Conservation (phyloP, 371 early-diverging fungal species). For the Mortierella sp. region DNA sequence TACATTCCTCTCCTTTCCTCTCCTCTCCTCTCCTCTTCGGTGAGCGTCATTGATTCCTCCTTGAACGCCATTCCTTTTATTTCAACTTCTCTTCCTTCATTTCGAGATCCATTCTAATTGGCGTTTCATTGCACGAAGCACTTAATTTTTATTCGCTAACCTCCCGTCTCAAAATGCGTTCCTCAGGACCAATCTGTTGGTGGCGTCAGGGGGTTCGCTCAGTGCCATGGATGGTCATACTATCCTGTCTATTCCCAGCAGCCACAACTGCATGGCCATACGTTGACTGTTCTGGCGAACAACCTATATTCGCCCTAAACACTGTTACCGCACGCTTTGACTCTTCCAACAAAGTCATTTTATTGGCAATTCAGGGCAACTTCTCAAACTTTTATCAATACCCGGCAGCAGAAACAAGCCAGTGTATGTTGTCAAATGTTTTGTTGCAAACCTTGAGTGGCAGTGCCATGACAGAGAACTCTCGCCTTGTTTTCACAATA, state of each 20-base stretch:
- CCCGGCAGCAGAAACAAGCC: conserved; percentile 27
- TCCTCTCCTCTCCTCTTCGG: neutral
- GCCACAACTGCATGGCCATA: conserved; percentile 46
- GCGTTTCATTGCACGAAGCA: neutral
- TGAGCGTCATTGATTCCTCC: no score
- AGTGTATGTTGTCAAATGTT: conserved; percentile 23
- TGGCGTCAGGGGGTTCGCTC: conserved; percentile 21
- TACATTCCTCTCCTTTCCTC: neutral
- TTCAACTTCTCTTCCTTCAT: conserved; percentile 2
- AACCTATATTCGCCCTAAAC: conserved; percentile 25
- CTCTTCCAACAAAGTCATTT: conserved; percentile 16
- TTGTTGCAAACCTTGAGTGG: no score
- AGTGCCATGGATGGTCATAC: conserved; percentile 1
- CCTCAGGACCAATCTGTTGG: conserved; percentile 19
- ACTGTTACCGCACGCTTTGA: conserved; percentile 32
- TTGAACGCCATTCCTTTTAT: conserved; percentile 4
- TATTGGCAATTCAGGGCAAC: conserved; percentile 31
- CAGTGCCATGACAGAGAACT: no score
- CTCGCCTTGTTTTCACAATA: neutral
- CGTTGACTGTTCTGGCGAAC: conserved; percentile 40
- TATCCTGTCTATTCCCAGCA: conserved; percentile 19
- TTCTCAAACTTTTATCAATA: conserved; percentile 25
- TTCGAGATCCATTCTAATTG: neutral
- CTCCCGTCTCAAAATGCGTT: neutral
- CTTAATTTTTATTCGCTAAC: neutral